phyloP scores from a whole-genome alignment of 768 basidiomycete species.

The Exidia glandulosa region DNA sequence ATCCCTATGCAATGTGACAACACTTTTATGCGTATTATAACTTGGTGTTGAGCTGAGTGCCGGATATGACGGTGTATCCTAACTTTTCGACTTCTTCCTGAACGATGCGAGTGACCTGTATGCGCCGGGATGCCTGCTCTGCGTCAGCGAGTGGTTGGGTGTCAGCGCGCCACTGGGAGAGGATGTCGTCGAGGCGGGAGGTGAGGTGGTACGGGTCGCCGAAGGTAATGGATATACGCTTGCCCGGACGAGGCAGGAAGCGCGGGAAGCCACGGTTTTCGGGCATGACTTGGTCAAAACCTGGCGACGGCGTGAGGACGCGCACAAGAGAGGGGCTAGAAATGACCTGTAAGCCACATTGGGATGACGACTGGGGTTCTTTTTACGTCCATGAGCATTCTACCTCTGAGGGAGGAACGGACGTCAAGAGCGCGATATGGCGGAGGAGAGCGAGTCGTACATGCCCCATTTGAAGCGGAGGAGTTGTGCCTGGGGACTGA shows the following conservation, averaged over 20 bases:
- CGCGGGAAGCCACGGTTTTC: conserved; percentile 72
- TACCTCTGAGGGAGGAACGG: conserved; percentile 39
- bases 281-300: conserved; percentile 86
- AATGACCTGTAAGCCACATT: conserved; percentile 82
- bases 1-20: too few species aligned
- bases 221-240: conserved; percentile 61
- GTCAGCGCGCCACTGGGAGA: neutral
- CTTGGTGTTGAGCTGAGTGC: neutral
- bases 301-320: conserved; percentile 26
- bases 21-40: neutral
- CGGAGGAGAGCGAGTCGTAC: conserved; percentile 37
- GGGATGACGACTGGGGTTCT: conserved; percentile 75
- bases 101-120: neutral
- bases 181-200: neutral
- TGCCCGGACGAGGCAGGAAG: conserved; percentile 51
- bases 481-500: conserved; percentile 26
- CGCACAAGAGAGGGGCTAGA: neutral
- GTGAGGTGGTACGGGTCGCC: conserved; percentile 40
- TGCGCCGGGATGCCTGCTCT: neutral
- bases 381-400: conserved; percentile 64
- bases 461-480: conserved; percentile 92
- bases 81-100: neutral
- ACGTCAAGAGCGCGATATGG: neutral
- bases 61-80: neutral
- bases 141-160: neutral